Base-by-base conservation (phyloP, 495 filamentous ascomycete species). In the Clavariopsis aquatica region DNA sequence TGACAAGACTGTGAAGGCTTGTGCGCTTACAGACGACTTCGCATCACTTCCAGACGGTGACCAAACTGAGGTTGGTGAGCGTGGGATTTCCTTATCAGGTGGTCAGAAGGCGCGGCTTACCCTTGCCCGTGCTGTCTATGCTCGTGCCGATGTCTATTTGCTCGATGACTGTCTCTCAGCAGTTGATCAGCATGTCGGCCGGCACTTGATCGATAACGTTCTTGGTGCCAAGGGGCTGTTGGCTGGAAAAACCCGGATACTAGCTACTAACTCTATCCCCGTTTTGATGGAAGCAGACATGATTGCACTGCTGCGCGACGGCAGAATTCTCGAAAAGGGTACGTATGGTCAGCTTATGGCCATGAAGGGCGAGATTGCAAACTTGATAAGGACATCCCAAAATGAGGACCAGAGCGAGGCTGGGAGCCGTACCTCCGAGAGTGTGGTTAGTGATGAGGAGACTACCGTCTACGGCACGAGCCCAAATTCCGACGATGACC, bases 101-200 rank as follows among this genome's bases (percentile, higher is more conserved):
- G 95, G 95, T 38, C 95, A 99, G 75, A 98, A 95, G 77, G 94
- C 95, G 59, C 87, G 95, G 17, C 80, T 99, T 69, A 94, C 92
- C n/a, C 81, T 99, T 56, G 95, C 95, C 15, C 83, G 95, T 72
- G 95, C 95, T 51, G 95, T 99, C 1, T 99, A 99, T 73, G 93
- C 95, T 59, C 85, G 95, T 66, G 91, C 94, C n/a, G 95, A 99
- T 77, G 85, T 99, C 60, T 99, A 98, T 68, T 78, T 99, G 13
- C 80, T 99, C 6, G 95, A 99, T 70, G 95, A 99, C 74, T 87
- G 90, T 61, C 80, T 99, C 20, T 97, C 93, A 24, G 94, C 95
- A 1, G 95, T 99, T 19, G 95, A 99, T 76, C 94, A 96, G 65
- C 95, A 99, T 73, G 95, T 99, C 57, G 95, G 95, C 31, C 83